A percentile compares a stretch with the other conserved stretches of the same genome.
Evolutionary conservation across 2,329 filamentous ascomycete genomes (phyloP).

Genomic region (Fusarium decemcellulare): DNA sequence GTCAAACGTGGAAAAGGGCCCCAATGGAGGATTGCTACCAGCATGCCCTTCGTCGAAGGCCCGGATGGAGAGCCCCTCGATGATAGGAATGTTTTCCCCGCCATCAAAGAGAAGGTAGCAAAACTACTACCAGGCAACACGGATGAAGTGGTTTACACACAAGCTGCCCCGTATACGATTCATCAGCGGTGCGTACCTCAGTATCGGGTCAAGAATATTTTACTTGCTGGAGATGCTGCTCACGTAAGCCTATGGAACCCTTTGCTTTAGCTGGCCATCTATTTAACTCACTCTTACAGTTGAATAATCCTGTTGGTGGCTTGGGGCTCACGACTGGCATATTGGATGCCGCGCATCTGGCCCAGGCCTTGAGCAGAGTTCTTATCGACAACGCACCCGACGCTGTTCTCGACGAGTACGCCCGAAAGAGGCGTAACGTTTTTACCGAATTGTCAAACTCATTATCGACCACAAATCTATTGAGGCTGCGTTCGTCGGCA

Average conservation of each 20-base stretch:
- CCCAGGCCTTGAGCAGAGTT: neutral
- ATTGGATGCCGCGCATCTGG: slow-evolving; percentile 12
- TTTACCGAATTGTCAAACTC: neutral
- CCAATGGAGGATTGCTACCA: slow-evolving; percentile 9
- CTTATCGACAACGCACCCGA: slow-evolving; percentile 4
- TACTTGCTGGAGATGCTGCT: slow-evolving; percentile 8
- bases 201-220: slow-evolving; percentile 8
- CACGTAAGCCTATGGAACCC: slow-evolving; percentile 3
- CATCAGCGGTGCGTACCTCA: slow-evolving; percentile 7
- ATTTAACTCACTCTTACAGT: neutral
- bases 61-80: slow-evolving; percentile 5
- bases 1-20: slow-evolving; percentile 9
- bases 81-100: slow-evolving; percentile 4
- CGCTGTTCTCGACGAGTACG: slow-evolving; percentile 5
- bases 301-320: slow-evolving; percentile 10
- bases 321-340: slow-evolving; percentile 7
- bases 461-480: neutral
- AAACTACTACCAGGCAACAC: slow-evolving; percentile 5
- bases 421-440: neutral
- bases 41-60: neutral
- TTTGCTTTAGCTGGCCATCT: neutral
- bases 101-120: slow-evolving; percentile 5
- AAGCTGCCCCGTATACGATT: slow-evolving; percentile 9
- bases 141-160: slow-evolving; percentile 3
- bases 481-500: neutral